Evolutionary conservation across 805 yeast species (phyloP).

Genomic region (Zygoascus biomembranicola): DNA sequence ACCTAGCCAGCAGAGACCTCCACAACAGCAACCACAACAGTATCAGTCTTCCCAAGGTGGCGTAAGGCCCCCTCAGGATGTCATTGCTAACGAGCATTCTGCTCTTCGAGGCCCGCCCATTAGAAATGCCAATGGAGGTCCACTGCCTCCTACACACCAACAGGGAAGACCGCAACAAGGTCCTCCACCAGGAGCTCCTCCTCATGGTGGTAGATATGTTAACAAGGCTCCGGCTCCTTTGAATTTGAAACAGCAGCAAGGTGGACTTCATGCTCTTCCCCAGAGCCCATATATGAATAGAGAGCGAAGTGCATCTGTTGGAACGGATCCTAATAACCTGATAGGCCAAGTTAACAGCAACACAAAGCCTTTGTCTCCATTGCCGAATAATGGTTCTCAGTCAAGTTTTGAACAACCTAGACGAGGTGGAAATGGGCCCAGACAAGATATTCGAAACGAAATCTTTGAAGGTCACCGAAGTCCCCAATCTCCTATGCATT

Average conservation of each 20-base stretch:
- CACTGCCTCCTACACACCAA: background rate
- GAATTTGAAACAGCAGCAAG: background rate
- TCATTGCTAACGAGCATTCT: background rate
- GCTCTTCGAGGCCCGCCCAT: background rate
- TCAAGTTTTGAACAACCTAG: background rate
- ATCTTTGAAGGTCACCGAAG: background rate
- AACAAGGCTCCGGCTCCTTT: slow-evolving; percentile 4
- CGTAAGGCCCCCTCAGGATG: background rate
- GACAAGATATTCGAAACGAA: slow-evolving; percentile 1
- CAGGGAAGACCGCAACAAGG: background rate
- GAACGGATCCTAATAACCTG: slow-evolving; percentile 26
- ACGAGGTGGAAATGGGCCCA: background rate
- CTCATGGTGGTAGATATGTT: background rate
- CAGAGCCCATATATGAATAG: slow-evolving; percentile 10
- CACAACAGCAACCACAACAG: background rate
- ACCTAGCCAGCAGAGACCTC: background rate
- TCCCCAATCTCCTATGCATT: background rate
- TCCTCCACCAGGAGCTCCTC: slow-evolving; percentile 2
- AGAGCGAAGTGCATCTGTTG: slow-evolving; percentile 27
- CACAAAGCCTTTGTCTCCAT: slow-evolving; percentile 22
- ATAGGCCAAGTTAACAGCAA: slow-evolving; percentile 16
- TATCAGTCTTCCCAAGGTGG: background rate
- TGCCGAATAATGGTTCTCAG: slow-evolving; percentile 4
- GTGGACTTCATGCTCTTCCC: slow-evolving; percentile 3
- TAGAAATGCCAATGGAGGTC: background rate